These are phyloP conservation scores for Pleurostoma richardsiae DNA, from an alignment of 2,329 filamentous ascomycete genomes.

Conservation along the genomic window DNA sequence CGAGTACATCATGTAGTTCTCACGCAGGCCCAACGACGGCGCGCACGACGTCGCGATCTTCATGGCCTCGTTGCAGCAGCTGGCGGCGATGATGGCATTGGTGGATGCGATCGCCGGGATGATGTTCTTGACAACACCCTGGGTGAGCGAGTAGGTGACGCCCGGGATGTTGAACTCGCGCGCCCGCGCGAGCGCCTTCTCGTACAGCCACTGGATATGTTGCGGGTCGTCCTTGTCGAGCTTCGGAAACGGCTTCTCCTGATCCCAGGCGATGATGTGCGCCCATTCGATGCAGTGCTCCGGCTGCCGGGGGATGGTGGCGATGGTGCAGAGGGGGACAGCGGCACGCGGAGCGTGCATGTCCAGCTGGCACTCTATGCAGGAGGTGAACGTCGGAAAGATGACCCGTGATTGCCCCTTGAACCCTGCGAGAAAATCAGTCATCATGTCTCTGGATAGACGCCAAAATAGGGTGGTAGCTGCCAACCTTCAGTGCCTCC, in stretches of 20 bases:
- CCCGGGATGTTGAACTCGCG: slow-evolving; percentile 85
- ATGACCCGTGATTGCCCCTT: slow-evolving; percentile 95
- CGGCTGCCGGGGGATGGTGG: slow-evolving; percentile 91
- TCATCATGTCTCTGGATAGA: neutral
- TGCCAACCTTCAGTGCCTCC: slow-evolving; percentile 80
- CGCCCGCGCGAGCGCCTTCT: slow-evolving; percentile 76
- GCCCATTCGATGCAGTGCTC: slow-evolving; percentile 99
- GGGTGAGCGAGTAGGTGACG: slow-evolving; percentile 91
- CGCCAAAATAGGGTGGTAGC: neutral
- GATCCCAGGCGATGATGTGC: slow-evolving; percentile 95
- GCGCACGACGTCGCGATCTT: slow-evolving; percentile 85
- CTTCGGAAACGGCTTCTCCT: slow-evolving; percentile 72
- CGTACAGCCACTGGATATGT: slow-evolving; percentile 95
- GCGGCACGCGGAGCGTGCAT: slow-evolving; percentile 98
- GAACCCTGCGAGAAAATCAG: slow-evolving; percentile 56
- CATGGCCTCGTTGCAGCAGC: slow-evolving; percentile 94
- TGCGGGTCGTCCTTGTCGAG: slow-evolving; percentile 96
- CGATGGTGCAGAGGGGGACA: slow-evolving; percentile 92
- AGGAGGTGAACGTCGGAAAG: slow-evolving; percentile 86
- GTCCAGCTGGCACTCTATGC: slow-evolving; percentile 96
- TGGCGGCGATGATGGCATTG: slow-evolving; percentile 92
- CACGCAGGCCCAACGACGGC: slow-evolving; percentile 70
- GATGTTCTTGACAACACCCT: slow-evolving; percentile 98
- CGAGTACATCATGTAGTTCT: slow-evolving; percentile 99
- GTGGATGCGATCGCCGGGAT: slow-evolving; percentile 97